Base-by-base conservation (phyloP, 2,329 filamentous ascomycete genomes). In the Claviceps sp. region DNA sequence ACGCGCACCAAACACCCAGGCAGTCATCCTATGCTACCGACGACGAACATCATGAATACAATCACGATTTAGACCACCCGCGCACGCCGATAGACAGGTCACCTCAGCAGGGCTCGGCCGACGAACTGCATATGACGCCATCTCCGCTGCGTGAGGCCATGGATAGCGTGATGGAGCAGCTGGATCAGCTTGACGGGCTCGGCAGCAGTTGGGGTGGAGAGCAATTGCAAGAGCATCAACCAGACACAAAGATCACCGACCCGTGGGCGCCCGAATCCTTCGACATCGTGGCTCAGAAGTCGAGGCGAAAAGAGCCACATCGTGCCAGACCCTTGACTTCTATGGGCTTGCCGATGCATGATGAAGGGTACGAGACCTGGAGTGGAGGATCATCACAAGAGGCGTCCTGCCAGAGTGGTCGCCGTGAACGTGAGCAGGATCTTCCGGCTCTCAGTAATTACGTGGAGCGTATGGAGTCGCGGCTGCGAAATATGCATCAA, bases 161-260 rank as follows among this genome's bases (percentile, higher is more conserved):
- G 89, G 91, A 97, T 63, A 91, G 94, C 66, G 90, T 98, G 4
- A 96, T 97, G 81, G 89, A 93, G 58, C 94, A 93, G 52, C 70
- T 98, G 44, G 85, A 95, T 63, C 89, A 90, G 54, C 87, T 98
- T 74, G 66, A 64, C 22, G 62, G 62, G 6, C 52, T 65, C 0
- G 61, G 84, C 18, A 73, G 84, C 59, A 72, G 78, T 43, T 75
- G 76, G 52, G 70, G 76, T 22, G 73, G 56, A 61, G 75, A 78
- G 37, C 41, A 52, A 30, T 44, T 43, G 11, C 38, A 47, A 37
- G 18, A 30, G 18, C 22, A 11, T 16, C 75, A 78, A 30, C 76
- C 80, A 1, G 74, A 80, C 43, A 71, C 76, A 0, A n/a, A 37
- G 13, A 72, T 78, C 0, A 67, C 82, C 8, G 81, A 89, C 61